Base-by-base conservation (phyloP, 176 grass and related monocot species). In the Bonia amplexicaulis region DNA sequence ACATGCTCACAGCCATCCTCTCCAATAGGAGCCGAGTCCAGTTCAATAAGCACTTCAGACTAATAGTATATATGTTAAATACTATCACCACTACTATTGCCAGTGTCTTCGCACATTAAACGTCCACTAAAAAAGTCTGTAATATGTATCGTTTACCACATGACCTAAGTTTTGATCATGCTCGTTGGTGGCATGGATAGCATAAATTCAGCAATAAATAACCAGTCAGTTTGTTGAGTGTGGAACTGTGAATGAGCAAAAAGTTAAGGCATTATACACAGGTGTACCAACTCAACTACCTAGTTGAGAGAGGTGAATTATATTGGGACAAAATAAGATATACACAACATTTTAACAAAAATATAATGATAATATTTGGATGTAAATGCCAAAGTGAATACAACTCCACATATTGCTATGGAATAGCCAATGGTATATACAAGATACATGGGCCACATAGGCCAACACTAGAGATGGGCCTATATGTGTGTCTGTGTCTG, bases 171-270 rank as follows among this genome's bases (percentile, higher is more conserved):
- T 17, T 66, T 80, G 22, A 19, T 54, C 2, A 67, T 40, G 75
- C n/a, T 33, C 13, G 23, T 27, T 42, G 39, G 4, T 78, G 39
- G 13, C 37, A 62, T 16, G 66, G 4, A 69, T 33, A 53, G 79
- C 65, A 81, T 17, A 55, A 41, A 69, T 57, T 57, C 65, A 69
- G 33, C 78, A 69, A 69, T 15, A 80, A 55, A 55, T 53, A 81
- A 55, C 22, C 1, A 57, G 15, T 54, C 35, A 25, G 14, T 81
- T 25, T n/a, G 37, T 52, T 52, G 20, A 33, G 48, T 42, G 14
- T 55, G 64, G 47, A 81, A 23, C 48, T 19, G 14, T 81, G 48
- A 22, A 81, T 81, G 2, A 20, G n/a, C 29, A 5, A 7, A 75
- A 55, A 20, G 1, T 5, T 42, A 16, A 80, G 14, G 23, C 63